phyloP scores from a whole-genome alignment of 2,329 filamentous ascomycete species.

The Pseudogymnoascus verrucosus region DNA sequence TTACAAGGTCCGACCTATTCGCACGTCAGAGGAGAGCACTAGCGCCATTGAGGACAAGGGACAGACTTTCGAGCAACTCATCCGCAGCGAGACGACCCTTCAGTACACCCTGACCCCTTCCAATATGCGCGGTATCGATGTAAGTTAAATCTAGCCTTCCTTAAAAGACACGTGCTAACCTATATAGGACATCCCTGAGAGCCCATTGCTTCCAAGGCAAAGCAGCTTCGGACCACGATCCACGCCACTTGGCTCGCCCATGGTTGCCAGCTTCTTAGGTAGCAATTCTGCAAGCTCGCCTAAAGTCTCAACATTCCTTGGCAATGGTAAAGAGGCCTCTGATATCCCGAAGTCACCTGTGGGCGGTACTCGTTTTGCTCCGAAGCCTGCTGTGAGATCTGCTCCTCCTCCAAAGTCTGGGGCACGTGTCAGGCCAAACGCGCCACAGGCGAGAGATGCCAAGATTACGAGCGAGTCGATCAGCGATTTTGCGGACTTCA shows the following conservation, averaged over 20 bases:
- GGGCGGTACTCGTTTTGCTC: not conserved
- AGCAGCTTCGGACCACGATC: not conserved
- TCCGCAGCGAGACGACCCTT: constrained; percentile 74
- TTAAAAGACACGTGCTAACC: not conserved
- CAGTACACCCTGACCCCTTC: constrained; percentile 76
- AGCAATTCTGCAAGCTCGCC: not conserved
- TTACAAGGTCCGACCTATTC: constrained; percentile 42
- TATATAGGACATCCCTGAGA: constrained; percentile 4
- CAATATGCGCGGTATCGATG: constrained; percentile 69
- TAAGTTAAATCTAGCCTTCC: constrained; percentile 34
- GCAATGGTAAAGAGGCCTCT: not conserved
- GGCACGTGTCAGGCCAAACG: constrained; percentile 19
- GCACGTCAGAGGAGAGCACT: constrained; percentile 48
- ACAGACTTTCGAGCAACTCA: constrained; percentile 68
- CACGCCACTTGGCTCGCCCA: constrained; percentile 3
- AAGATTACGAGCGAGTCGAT: constrained; percentile 63
- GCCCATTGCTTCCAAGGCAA: not conserved
- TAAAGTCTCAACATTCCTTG: not conserved
- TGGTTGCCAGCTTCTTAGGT: not conserved
- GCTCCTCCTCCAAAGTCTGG: constrained; percentile 14
- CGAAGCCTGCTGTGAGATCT: constrained; percentile 13
- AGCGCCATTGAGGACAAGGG: constrained; percentile 48
- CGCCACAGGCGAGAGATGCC: constrained; percentile 57
- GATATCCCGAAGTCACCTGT: not conserved
- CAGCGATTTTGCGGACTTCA: constrained; percentile 81